A percentile compares a stretch with the other conserved stretches of the same genome.
phyloP scores from a whole-genome alignment of 2,329 filamentous ascomycete species.

The Phialophora chinensis region DNA sequence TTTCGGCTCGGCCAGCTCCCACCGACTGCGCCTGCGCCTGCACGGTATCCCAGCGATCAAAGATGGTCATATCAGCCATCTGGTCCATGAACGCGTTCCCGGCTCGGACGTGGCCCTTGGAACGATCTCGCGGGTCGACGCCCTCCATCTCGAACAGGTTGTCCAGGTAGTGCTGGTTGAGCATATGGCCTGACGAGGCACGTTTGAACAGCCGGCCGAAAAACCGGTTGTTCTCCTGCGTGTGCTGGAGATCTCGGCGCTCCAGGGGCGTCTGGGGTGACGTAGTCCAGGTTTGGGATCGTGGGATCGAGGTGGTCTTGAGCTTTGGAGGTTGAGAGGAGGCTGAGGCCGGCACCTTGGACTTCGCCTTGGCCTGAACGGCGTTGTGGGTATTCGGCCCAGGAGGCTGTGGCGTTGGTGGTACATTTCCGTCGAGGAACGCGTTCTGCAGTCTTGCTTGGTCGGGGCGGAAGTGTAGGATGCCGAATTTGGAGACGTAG shows the following conservation, averaged over 20 bases:
- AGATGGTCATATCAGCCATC: constrained; percentile 37
- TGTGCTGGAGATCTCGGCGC: neutral
- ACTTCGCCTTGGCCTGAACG: neutral
- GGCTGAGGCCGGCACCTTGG: neutral
- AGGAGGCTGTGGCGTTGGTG: neutral
- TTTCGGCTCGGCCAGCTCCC: constrained; percentile 8
- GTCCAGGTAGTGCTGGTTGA: constrained; percentile 55
- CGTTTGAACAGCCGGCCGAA: constrained; percentile 57
- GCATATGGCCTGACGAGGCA: constrained; percentile 49
- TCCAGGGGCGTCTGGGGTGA: constrained; percentile 27
- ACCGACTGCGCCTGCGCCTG: constrained; percentile 3
- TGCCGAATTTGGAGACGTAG: constrained; percentile 75
- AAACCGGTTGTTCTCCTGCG: constrained; percentile 51
- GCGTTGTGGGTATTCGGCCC: neutral
- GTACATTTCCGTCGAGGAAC: neutral
- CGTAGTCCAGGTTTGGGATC: neutral
- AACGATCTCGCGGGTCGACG: constrained; percentile 31
- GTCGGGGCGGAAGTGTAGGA: constrained; percentile 60
- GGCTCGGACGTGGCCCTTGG: constrained; percentile 39
- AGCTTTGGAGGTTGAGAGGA: neutral
- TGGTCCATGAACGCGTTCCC: constrained; percentile 47
- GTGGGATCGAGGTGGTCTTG: neutral
- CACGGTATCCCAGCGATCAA: constrained; percentile 32
- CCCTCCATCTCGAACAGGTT: constrained; percentile 48
- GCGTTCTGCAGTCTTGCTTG: neutral